Conservation (phyloP, 768 basidiomycete species). For the Tricholoma hemisulphureum region DNA sequence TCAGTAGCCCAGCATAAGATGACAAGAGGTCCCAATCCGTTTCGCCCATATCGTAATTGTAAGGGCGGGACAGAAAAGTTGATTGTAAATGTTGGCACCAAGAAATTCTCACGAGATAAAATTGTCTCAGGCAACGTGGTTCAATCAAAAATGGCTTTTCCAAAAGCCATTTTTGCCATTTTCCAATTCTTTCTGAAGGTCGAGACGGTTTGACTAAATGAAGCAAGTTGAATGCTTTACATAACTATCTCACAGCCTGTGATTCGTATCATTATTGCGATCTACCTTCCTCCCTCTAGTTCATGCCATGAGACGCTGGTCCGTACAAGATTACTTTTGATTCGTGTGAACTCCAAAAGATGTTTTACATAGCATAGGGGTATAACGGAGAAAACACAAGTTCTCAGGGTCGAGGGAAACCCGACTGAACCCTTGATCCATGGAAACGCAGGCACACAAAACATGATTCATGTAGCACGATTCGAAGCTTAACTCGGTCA, state of each 20-base stretch:
- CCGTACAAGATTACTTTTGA: not conserved
- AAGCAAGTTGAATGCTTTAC: too few species aligned
- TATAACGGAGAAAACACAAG: not conserved
- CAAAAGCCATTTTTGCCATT: too few species aligned
- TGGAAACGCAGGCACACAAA: not conserved
- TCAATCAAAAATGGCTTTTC: too few species aligned
- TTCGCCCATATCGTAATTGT: constrained; percentile 10
- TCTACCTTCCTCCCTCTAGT: too few species aligned
- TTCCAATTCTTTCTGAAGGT: too few species aligned
- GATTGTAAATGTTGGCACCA: too few species aligned
- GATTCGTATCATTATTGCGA: too few species aligned
- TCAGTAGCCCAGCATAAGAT: constrained; percentile 67
- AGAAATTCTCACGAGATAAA: too few species aligned
- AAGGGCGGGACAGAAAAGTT: not conserved
- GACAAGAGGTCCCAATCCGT: constrained; percentile 59
- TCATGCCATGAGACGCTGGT: too few species aligned
- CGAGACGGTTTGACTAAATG: too few species aligned
- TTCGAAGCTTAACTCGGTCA: not conserved
- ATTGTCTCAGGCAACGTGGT: too few species aligned
- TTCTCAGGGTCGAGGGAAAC: not conserved
- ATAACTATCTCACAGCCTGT: too few species aligned
- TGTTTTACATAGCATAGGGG: not conserved
- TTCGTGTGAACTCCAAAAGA: not conserved
- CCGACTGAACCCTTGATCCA: not conserved
- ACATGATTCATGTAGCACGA: not conserved